Evolutionary conservation across 345 rosid genomes (phyloP).

Genomic region (Melaleuca quinquenervia): DNA sequence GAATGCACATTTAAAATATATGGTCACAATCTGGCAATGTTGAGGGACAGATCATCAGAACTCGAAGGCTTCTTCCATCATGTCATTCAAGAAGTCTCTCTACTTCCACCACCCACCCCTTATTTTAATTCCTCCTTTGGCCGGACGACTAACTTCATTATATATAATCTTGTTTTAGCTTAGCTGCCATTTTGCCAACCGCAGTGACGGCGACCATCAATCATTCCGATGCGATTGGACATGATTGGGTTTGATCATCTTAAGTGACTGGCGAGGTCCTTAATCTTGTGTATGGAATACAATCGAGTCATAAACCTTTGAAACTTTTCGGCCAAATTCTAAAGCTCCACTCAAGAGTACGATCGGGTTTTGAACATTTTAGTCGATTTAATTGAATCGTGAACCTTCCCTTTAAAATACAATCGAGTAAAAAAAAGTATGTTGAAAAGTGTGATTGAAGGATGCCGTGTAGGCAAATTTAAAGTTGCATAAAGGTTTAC

Average conservation of each 20-base stretch:
- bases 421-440: rapidly evolving
- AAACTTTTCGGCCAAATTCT: background rate
- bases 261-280: background rate
- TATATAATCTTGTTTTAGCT: background rate
- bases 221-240: background rate
- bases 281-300: background rate
- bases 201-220: background rate
- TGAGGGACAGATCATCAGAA: background rate
- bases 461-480: rapidly evolving
- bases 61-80: background rate
- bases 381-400: background rate
- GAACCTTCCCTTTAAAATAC: background rate
- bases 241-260: background rate
- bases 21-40: background rate
- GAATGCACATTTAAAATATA: background rate
- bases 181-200: background rate
- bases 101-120: background rate
- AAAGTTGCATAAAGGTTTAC: too few relatives aligned
- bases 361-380: rapidly evolving
- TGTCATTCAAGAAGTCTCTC: background rate
- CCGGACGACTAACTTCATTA: background rate
- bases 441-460: background rate
- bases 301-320: background rate
- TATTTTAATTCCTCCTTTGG: background rate
- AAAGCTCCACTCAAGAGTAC: background rate